These are phyloP conservation scores for Phellinidium pouzarii DNA, from an alignment of 1,284 basidiomycete genomes.

Conservation along the genomic window DNA sequence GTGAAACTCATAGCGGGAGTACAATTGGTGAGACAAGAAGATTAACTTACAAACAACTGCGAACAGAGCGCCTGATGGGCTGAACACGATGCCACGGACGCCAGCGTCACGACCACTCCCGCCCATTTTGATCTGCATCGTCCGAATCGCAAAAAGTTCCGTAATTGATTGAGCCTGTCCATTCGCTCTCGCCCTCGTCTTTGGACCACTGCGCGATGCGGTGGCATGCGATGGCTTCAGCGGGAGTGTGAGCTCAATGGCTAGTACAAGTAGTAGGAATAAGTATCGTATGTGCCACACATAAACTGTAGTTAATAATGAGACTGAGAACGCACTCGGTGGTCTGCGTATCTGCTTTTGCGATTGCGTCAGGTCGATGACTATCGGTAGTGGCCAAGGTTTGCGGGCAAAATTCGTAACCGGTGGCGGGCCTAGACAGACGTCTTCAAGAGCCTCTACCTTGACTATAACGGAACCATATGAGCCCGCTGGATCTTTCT, in stretches of 20 bases:
- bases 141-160: background rate
- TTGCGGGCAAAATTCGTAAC: background rate
- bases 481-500: too few species aligned
- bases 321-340: background rate
- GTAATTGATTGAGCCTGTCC: background rate
- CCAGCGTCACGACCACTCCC: slow-evolving; percentile 16
- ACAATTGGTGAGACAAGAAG: background rate
- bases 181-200: background rate
- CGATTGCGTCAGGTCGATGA: background rate
- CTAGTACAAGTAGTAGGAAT: background rate
- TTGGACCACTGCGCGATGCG: background rate
- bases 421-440: too few species aligned
- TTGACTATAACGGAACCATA: too few species aligned
- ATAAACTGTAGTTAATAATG: background rate
- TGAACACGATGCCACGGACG: slow-evolving; percentile 20
- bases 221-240: background rate
- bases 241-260: background rate
- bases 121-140: slow-evolving; percentile 12
- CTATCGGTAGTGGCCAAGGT: background rate
- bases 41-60: slow-evolving; percentile 25
- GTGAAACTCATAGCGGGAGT: too few species aligned
- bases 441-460: too few species aligned
- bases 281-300: background rate
- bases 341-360: background rate
- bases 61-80: slow-evolving; percentile 20